These are phyloP conservation scores for Panellus pusillus DNA, from an alignment of 768 basidiomycete species.

Conservation along the genomic window DNA sequence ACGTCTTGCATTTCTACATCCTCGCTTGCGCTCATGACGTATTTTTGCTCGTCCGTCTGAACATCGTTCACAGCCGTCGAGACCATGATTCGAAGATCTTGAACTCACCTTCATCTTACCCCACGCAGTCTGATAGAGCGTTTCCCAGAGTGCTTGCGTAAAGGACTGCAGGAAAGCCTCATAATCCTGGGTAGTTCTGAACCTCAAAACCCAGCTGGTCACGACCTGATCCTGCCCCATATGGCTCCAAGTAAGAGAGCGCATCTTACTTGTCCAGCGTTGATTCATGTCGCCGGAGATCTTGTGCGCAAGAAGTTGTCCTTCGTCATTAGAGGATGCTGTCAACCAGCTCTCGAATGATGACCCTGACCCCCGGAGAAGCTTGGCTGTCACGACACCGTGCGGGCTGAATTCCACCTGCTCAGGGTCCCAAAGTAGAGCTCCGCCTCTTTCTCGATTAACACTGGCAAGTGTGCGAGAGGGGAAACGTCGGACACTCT, in stretches of 20 bases:
- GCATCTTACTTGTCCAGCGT: conserved; percentile 57
- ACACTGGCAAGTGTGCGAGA: conserved; percentile 18
- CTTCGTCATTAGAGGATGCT: conserved; percentile 47
- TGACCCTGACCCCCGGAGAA: conserved; percentile 39
- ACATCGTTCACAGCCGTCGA: not conserved
- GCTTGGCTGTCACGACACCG: conserved; percentile 53
- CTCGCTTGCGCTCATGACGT: conserved; percentile 76
- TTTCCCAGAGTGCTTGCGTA: conserved; percentile 78
- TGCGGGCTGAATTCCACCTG: conserved; percentile 51
- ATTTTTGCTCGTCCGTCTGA: conserved; percentile 83
- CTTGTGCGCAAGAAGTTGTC: conserved; percentile 57
- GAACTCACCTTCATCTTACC: conserved; percentile 71
- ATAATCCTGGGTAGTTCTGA: conserved; percentile 57
- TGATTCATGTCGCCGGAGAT: conserved; percentile 72
- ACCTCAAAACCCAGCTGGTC: conserved; percentile 84
- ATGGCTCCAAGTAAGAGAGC: conserved; percentile 90
- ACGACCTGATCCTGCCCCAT: conserved; percentile 50
- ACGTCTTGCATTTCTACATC: conserved; percentile 88
- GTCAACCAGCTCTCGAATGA: conserved; percentile 60
- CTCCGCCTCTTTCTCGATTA: conserved; percentile 48
- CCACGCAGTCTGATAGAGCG: conserved; percentile 70
- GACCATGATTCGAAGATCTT: not conserved
- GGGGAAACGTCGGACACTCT: conserved; percentile 7
- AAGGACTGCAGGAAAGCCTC: conserved; percentile 60
- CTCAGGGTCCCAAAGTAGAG: conserved; percentile 65